These are phyloP conservation scores for Neoboletus subvelutipes DNA, from an alignment of 768 basidiomycete genomes.

Conservation along the genomic window DNA sequence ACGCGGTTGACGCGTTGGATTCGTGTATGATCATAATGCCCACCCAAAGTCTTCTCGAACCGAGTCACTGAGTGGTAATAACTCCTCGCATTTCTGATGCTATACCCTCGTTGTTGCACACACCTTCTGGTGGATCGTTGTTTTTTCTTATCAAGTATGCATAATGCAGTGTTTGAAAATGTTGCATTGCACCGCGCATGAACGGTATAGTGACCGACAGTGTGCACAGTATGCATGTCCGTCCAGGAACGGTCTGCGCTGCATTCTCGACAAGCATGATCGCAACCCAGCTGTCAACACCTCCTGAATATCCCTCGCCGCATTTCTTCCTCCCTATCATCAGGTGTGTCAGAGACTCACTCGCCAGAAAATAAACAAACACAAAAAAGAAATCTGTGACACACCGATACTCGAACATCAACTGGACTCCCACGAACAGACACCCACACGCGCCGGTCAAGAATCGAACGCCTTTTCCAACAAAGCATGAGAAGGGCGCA, in stretches of 20 bases:
- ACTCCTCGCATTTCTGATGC: background rate
- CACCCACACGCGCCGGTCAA: constrained; percentile 55
- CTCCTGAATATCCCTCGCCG: constrained; percentile 57
- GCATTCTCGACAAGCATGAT: background rate
- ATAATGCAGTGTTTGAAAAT: background rate
- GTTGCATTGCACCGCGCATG: background rate
- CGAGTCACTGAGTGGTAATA: background rate
- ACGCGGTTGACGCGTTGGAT: background rate
- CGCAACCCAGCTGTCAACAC: constrained; percentile 33
- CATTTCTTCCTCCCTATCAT: constrained; percentile 66
- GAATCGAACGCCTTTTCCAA: constrained; percentile 59
- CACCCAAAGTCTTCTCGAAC: background rate
- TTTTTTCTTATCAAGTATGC: background rate
- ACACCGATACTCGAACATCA: constrained; percentile 96
- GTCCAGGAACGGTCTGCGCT: background rate
- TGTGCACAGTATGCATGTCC: background rate
- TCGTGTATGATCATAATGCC: background rate
- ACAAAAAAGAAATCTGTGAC: constrained; percentile 24
- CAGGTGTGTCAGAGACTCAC: constrained; percentile 3
- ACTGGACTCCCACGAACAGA: constrained; percentile 79
- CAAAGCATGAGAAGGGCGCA: background rate
- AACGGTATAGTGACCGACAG: background rate
- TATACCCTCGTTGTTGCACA: background rate
- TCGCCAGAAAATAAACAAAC: background rate
- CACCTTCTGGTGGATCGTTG: background rate